Evolutionary conservation across 306 rosid species (phyloP), one percentile per base, ranked within the genome.

Genomic region (Cercis canadensis): DNA sequence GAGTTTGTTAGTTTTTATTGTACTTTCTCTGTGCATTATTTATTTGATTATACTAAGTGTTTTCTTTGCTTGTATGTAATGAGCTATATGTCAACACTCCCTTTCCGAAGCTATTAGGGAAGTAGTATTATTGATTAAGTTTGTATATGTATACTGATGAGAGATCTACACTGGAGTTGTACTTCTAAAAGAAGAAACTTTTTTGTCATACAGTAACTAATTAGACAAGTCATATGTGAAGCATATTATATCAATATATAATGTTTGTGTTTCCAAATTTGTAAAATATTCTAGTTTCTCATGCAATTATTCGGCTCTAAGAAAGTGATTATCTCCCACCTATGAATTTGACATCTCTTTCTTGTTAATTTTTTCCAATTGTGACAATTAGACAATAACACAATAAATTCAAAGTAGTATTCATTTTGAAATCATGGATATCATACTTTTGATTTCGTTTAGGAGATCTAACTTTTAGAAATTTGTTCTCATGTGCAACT

Each of bases 401-500:
- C 3, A 3, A 24, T 32, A 43, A 41, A 24, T 57, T 52, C 29
- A 24, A 24, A 24, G 24, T 46, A 57, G 66, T 44, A 16, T 45
- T 50, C 57, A 34, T 60, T 63, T 41, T 51, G 46, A 54, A 53
- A 46, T 71, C 63, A 62, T 74, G 71, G 54, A 67, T 51, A 12
- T 57, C 6, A 1, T 34, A 51, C 19, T 64, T 40, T 7, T 24
- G 46, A 19, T 37, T 19, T 19, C 52, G 37, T 41, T 29, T 47
- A 45, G 39, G 49, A 67, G 65, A 24, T 67, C 45, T 61, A 69
- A 24, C 29, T 24, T 51, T 70, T 41, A 54, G 31, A 8, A 24
- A 3, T 24, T 3, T 79, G 57, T 69, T 40, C 75, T 70, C 19
- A 73, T 62, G 47, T 78, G 61, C 29, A 57, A 56, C 68, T 66